Conservation (phyloP, 2,329 filamentous ascomycete genomes). For the Celoporthe dispersa region DNA sequence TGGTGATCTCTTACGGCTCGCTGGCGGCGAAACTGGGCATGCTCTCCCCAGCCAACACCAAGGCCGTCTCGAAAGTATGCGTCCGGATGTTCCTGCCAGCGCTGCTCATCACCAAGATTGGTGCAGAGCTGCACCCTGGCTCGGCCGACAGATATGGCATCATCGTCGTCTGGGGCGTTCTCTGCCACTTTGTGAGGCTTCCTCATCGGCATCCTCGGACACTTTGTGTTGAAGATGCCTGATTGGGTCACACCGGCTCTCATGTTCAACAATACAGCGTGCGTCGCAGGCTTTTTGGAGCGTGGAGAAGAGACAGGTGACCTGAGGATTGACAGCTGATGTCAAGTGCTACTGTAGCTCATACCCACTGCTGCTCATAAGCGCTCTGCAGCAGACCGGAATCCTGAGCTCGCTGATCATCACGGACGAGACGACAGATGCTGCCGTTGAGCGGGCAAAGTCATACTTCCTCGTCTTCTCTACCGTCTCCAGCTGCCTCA, state of each 20-base stretch:
- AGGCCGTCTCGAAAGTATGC: constrained; percentile 51
- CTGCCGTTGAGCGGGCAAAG: constrained; percentile 60
- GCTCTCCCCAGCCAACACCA: constrained; percentile 42
- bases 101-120: constrained; percentile 51
- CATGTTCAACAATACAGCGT: constrained; percentile 55
- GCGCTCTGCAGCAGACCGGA: constrained; percentile 53
- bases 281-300: not conserved
- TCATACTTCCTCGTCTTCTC: constrained; percentile 70
- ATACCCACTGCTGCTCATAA: constrained; percentile 50
- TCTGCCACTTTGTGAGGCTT: constrained; percentile 47
- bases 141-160: constrained; percentile 44
- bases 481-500: constrained; percentile 65
- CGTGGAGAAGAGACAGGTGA: too few relatives aligned
- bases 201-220: constrained; percentile 43
- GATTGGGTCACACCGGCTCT: constrained; percentile 49
- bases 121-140: constrained; percentile 44
- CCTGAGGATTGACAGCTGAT: not conserved
- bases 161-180: constrained; percentile 47
- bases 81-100: constrained; percentile 53
- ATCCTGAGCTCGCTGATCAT: constrained; percentile 54
- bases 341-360: constrained; percentile 30
- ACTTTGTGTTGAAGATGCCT: constrained; percentile 46
- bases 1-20: constrained; percentile 51
- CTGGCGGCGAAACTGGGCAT: constrained; percentile 45
- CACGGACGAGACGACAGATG: constrained; percentile 46